A percentile compares a stretch with the other conserved stretches of the same genome.
These are phyloP conservation scores for Lathyrus sativus DNA, from an alignment of 306 rosid species.

Conservation along the genomic window DNA sequence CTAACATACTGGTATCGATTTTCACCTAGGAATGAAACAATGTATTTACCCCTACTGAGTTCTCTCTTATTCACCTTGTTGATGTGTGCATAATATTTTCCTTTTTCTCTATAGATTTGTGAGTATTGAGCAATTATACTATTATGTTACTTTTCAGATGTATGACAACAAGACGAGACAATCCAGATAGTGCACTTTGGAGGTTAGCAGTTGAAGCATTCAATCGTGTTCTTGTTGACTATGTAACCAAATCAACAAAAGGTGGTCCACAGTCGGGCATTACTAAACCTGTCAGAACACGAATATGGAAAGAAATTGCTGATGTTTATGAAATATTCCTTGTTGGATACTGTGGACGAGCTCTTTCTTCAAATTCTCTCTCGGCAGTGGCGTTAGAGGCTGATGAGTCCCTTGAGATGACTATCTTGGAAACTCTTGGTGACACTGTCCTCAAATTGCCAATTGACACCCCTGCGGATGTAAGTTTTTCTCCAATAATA, in stretches of 20 bases:
- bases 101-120: slow-evolving; percentile 20
- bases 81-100: slow-evolving; percentile 7
- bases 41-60: background rate
- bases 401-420: slow-evolving; percentile 88
- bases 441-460: slow-evolving; percentile 74
- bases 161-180: slow-evolving; percentile 96
- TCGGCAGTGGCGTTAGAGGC: slow-evolving; percentile 62
- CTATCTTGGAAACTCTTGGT: slow-evolving; percentile 75
- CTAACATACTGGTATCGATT: slow-evolving; percentile 2
- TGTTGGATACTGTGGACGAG: slow-evolving; percentile 93
- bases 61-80: slow-evolving; percentile 5
- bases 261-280: slow-evolving; percentile 53
- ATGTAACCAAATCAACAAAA: slow-evolving; percentile 47
- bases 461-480: slow-evolving; percentile 77
- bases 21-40: background rate
- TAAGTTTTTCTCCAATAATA: slow-evolving; percentile 51
- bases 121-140: slow-evolving; percentile 28
- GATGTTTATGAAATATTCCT: slow-evolving; percentile 93
- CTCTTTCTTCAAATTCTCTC: slow-evolving; percentile 81
- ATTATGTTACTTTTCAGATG: slow-evolving; percentile 56
- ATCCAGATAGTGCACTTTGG: slow-evolving; percentile 89
- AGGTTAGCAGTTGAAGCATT: slow-evolving; percentile 83
- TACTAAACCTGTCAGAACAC: slow-evolving; percentile 71
- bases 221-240: slow-evolving; percentile 68
- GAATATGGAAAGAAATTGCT: slow-evolving; percentile 94